Evolutionary conservation across 176 grass and related monocot species (phyloP), one percentile per base, ranked within the genome.

Genomic region (Oryza longistaminata): DNA sequence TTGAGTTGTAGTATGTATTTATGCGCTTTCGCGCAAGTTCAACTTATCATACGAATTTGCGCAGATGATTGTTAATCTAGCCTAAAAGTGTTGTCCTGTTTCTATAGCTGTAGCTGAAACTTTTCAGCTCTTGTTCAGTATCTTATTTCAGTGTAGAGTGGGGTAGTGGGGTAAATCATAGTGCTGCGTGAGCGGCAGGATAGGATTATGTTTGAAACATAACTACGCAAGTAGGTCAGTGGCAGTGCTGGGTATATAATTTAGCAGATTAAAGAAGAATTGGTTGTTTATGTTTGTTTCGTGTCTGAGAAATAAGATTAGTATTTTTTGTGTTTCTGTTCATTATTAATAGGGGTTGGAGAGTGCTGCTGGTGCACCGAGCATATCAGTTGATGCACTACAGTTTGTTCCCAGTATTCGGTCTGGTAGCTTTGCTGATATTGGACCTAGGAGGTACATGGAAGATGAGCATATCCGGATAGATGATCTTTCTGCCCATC

Each of bases 381-480:
- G 86, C 42, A 69, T 82, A 3, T 82, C 83, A 9, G 48, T 80
- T 0, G 89, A 91, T 64, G 75, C 37, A 2, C 40, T 86, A 14
- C 78, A 81, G 46, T 99, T 95, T 80, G 50, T 92, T 37, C 93
- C 96, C 73, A 96, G 29, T 15, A 88, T 94, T 43, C 87, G 91
- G 6, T 99, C 96, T 22, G 96, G 96, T 43, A 96, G 96, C 87
- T 96, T 91, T 73, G 81, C 88, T 21, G 93, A 96, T 71, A 96
- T 96, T 74, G 96, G 96, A 0, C 93, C 78, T 43, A 90, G 96
- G 83, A 91, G 81, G 29, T 90, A 91, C 81, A 99, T 99, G 96
- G 96, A 99, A 88, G 96, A 99, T 64, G 96, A 99, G 16, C 96
- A 99, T 75, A 96, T 99, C 33, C 77, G 96, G 26, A 96, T 99